phyloP scores from a whole-genome alignment of 176 grass and related monocot genomes.

The Eragrostis curvula region DNA sequence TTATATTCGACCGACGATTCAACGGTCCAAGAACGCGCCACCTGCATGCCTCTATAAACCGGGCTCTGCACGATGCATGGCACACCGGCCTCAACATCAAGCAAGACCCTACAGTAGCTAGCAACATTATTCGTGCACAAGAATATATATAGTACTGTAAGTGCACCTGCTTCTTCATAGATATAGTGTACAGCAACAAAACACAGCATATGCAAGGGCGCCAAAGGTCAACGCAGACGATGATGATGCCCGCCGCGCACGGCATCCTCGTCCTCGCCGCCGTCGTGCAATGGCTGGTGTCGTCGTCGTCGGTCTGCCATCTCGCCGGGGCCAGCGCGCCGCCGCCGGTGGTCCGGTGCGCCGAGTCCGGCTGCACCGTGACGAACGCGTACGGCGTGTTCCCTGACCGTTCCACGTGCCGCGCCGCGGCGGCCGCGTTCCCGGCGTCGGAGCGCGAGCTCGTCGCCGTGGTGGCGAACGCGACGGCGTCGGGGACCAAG shows the following conservation, averaged over 20 bases:
- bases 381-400: conserved; percentile 69
- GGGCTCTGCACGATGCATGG: no score
- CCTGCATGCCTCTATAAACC: no score
- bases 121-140: no score
- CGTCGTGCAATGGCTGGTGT: neutral
- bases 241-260: neutral
- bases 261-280: neutral
- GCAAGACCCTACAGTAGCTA: no score
- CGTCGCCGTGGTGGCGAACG: conserved; percentile 38
- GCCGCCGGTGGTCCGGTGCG: conserved; percentile 37
- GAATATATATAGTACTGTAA: no score
- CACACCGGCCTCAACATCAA: no score
- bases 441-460: conserved; percentile 61
- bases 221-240: neutral
- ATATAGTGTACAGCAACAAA: no score
- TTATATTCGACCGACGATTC: no score
- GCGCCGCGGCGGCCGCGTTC: conserved; percentile 37
- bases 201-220: neutral
- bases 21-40: no score
- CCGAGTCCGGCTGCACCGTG: conserved; percentile 48
- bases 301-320: neutral
- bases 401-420: conserved; percentile 64
- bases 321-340: conserved; percentile 32
- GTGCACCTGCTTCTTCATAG: no score
- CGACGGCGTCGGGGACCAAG: conserved; percentile 22